These are phyloP conservation scores for Oemleria cerasiformis DNA, from an alignment of 306 rosid species.

Conservation along the genomic window DNA sequence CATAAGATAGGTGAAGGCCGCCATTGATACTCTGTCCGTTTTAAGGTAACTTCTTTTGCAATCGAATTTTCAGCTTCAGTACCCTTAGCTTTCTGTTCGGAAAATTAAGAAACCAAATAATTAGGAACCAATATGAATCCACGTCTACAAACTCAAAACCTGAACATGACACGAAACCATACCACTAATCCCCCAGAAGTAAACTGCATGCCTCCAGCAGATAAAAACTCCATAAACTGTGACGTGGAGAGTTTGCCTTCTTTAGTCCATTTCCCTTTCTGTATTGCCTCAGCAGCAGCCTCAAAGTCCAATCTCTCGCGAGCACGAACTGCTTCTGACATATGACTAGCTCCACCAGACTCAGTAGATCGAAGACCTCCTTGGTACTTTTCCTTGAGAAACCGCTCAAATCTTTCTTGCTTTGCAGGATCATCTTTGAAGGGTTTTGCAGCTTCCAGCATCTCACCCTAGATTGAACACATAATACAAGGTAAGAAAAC, in stretches of 20 bases:
- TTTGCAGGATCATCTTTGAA: conserved; percentile 86
- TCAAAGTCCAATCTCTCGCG: conserved; percentile 92
- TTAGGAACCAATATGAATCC: conserved; percentile 25
- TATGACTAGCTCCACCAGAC: conserved; percentile 64
- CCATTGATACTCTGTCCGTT: conserved; percentile 91
- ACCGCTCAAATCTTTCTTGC: conserved; percentile 89
- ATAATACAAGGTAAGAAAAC: conserved; percentile 1
- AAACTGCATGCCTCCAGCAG: conserved; percentile 77
- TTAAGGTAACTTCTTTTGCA: conserved; percentile 56
- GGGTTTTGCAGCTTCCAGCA: conserved; percentile 59
- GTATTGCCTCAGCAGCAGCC: conserved; percentile 85
- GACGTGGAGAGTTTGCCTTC: conserved; percentile 50
- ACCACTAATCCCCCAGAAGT: conserved; percentile 83
- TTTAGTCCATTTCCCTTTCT: conserved; percentile 59
- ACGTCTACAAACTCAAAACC: conserved; percentile 24
- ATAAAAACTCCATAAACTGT: conserved; percentile 45
- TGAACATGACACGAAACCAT: conserved; percentile 31
- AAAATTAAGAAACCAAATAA: conserved; percentile 31
- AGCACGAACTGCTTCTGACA: conserved; percentile 97
- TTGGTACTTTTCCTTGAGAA: conserved; percentile 79
- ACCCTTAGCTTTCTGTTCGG: conserved; percentile 62
- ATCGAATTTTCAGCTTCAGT: conserved; percentile 44
- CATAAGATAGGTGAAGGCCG: conserved; percentile 88
- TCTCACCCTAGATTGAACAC: conserved; percentile 41
- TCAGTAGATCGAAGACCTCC: conserved; percentile 85